Evolutionary conservation across 2,329 filamentous ascomycete species (phyloP), one percentile per base, ranked within the genome.

Genomic region (Coniochaeta ligniaria): DNA sequence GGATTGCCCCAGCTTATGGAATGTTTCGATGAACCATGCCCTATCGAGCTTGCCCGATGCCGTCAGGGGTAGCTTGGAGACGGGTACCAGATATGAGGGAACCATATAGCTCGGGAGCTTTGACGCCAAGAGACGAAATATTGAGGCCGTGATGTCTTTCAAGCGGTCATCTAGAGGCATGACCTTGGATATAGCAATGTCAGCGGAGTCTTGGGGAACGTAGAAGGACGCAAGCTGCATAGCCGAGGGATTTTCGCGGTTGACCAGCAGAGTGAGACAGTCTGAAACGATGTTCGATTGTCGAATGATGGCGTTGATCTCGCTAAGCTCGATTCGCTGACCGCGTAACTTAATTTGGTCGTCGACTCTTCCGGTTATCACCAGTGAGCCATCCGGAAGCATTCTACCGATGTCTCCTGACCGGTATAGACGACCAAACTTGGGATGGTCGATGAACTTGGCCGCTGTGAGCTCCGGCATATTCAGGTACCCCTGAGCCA

Each of bases 281-380:
- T 91, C 83, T n/a, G 75, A 70, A 0, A 89, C 83, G 17, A 76
- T 65, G 0, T 69, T 66, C 9, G 78, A 79, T 14, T 78, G 75
- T 0, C 88, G 76, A 14, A 93, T 73, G 17, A 81, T 75, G 17
- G 81, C 82, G 61, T 86, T 89, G 60, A 96, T 88, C 69, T 96
- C 92, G 1, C 84, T 83, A 12, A 93, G 81, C 69, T 96, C 91
- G 43, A 96, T 86, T 52, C 90, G 80, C 65, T 94, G 89, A 0
- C 92, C 92, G 52, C 91, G 83, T 11, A 96, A 79, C 70, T 96
- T 96, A 60, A 95, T 79, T 71, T 96, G 91, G 62, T 89, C 89
- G 66, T 96, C 92, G 24, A 88, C 78, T 41, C 91, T 83, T 17
- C 91, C 90, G 11, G 85, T 74, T 45, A 95, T 90, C 3, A 90